Evolutionary conservation across 805 yeast species (phyloP), one percentile per base, ranked within the genome.

Genomic region (Candida rishiriensis): DNA sequence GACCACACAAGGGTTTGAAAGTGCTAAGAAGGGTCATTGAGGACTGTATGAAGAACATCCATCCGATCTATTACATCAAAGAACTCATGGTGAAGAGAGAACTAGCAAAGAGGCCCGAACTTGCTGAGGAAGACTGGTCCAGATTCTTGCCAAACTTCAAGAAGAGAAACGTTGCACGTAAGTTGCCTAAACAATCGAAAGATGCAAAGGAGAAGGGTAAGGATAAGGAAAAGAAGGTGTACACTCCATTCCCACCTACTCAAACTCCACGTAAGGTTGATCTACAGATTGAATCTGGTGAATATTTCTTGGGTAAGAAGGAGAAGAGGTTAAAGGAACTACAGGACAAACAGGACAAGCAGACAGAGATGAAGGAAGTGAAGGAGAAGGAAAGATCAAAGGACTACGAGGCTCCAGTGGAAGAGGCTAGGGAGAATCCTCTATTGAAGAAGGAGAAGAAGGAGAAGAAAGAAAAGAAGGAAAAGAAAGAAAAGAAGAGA

Each of bases 241-340:
- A 91, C 78, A 93, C 99, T 30, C 98, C 99, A 62, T 93, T 93
- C 89, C 99, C 99, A 71, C 98, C 99, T 56, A 86, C 88, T 41
- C 99, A 88, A 69, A 79, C 81, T 54, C 99, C 98, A 61, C 85
- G 98, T 74, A 90, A 93, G 86, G 75, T 93, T 67, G 99, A 93
- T 78, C 72, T 90, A 64, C 95, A 89, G 71, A 89, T 93, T 67
- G 99, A 93, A 68, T 83, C 95, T 72, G 99, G 99, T 79, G 99
- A 93, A 67, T 93, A 88, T 70, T 93, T 93, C 79, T 74, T 93
- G 70, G 86, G 88, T 48, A 85, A 88, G 71, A 79, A 73, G 57
- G 96, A 90, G 59, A 88, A 88, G 72, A 83, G 79, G 48, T 69
- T 72, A 53, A 82, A 78, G 64, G 80, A 81, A 52, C 70, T 83